These are phyloP conservation scores for Botrytis sinoallii DNA, from an alignment of 2,329 filamentous ascomycete species.

Conservation along the genomic window DNA sequence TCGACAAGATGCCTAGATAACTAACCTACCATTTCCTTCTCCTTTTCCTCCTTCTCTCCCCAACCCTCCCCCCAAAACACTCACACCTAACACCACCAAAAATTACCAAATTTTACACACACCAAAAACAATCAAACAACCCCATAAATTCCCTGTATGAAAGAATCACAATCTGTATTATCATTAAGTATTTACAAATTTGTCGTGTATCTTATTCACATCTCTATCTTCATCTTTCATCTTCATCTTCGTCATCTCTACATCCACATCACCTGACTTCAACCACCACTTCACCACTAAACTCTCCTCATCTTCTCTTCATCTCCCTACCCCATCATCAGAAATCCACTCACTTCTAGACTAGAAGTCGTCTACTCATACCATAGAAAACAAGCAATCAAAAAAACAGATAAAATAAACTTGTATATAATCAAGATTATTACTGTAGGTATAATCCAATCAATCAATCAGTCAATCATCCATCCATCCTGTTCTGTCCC, in stretches of 20 bases:
- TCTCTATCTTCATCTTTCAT: not conserved
- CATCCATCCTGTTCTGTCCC: not conserved
- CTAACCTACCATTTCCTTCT: not conserved
- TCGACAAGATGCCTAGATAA: not conserved
- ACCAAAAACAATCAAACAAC: not conserved
- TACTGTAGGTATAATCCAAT: not conserved
- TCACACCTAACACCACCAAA: no score
- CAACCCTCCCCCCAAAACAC: no score
- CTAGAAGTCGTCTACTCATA: not conserved
- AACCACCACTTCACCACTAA: not conserved
- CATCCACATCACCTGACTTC: not conserved
- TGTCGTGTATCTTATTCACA: not conserved
- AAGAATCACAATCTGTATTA: not conserved
- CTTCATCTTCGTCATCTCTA: not conserved
- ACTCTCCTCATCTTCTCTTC: not conserved
- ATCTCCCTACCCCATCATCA: not conserved
- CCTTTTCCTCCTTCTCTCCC: no score
- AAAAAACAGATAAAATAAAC: constrained; percentile 7
- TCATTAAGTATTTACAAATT: not conserved
- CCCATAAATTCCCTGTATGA: not conserved
- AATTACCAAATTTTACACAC: no score
- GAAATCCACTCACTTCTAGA: not conserved
- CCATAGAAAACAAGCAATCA: not conserved
- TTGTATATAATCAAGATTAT: constrained; percentile 9
- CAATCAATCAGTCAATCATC: not conserved